A percentile compares a stretch with the other conserved stretches of the same genome.
phyloP scores from a whole-genome alignment of 352 stramenopile species.

The Phytophthora crassamura region DNA sequence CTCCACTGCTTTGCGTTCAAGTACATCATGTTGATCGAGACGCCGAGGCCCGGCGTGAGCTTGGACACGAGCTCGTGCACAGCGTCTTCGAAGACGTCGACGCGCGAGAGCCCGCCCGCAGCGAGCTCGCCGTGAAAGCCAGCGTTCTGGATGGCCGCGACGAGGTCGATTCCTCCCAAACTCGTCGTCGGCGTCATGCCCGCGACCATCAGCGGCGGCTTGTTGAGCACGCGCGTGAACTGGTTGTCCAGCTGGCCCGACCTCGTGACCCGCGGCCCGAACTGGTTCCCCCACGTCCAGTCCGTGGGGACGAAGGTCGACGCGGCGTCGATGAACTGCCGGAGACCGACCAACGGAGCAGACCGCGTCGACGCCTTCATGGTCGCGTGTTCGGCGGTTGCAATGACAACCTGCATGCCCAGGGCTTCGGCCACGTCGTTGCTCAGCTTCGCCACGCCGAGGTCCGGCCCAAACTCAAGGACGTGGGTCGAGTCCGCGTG shows the following conservation, averaged over 20 bases:
- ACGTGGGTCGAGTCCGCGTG: constrained; percentile 66
- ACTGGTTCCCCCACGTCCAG: constrained; percentile 61
- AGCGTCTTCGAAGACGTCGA: constrained; percentile 72
- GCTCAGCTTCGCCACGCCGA: constrained; percentile 64
- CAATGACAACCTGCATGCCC: constrained; percentile 61
- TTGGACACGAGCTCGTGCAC: constrained; percentile 76
- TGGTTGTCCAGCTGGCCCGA: constrained; percentile 69
- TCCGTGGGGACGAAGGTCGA: constrained; percentile 4
- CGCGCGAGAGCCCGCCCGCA: constrained; percentile 71
- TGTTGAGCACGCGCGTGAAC: constrained; percentile 79
- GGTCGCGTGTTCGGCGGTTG: constrained; percentile 48
- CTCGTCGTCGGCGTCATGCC: constrained; percentile 90
- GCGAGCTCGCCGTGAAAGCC: constrained; percentile 85
- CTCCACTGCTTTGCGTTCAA: constrained; percentile 90
- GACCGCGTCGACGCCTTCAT: constrained; percentile 28
- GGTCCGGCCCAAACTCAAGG: constrained; percentile 77
- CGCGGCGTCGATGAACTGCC: constrained; percentile 48
- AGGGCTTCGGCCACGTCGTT: constrained; percentile 51
- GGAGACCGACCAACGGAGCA: constrained; percentile 45
- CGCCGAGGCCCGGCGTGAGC: constrained; percentile 73
- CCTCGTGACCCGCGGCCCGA: constrained; percentile 50
- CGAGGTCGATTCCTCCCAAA: constrained; percentile 79
- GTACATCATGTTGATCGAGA: constrained; percentile 92
- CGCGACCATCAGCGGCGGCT: constrained; percentile 80
- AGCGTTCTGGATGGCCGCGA: constrained; percentile 82